Base-by-base conservation (phyloP, 805 yeast genomes). In the Ogataea wickerhamii region DNA sequence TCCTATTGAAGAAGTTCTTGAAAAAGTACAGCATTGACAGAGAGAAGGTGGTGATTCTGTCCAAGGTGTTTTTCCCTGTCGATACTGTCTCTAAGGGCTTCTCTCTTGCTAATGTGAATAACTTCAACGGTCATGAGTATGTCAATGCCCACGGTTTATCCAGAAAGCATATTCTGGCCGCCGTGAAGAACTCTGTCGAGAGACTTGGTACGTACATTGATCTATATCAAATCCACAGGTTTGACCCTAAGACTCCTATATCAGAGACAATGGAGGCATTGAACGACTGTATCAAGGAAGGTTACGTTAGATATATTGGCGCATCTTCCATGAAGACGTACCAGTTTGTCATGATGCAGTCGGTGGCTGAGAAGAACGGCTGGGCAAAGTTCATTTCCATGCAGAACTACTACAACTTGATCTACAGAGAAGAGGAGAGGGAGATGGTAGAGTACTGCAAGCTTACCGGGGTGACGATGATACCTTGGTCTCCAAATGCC, bases 401-500 rank as follows among this genome's bases (percentile, higher is more conserved):
- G 74, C 85, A 80, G 56, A 71, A 71, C 48, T 72, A 61, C 55
- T 75, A 78, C 60, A 76, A 75, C 48, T 60, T 79, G 49, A 36
- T 78, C 10, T 63, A 74, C 50, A 62, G 86, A 8, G 85, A 79
- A 53, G 84, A 78, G 40, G 86, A 80, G 53, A 61, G 79, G 13
- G 86, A 80, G 50, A 61, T 78, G 70, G 71, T 67, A 40, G 75
- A 73, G 18, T 80, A 62, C 56, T 75, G 81, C 43, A 59, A 72
- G 22, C 64, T 60, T 33, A 70, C 71, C 7, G 74, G 74, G 11
- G 73, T 80, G 20, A 80, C 78, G 1, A 41, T 77, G 31, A 66
- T 76, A 37, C 84, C 84, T 6, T 80, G 78, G 76, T 72, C 80
- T 8, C 84, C 86, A 19, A 55, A 68, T 40, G 80, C 80, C 5